Percentiles rank a stretch among this genome's conserved stretches.
These are phyloP conservation scores for Salvia sclarea DNA, from an alignment of 305 asterid species.

Conservation along the genomic window DNA sequence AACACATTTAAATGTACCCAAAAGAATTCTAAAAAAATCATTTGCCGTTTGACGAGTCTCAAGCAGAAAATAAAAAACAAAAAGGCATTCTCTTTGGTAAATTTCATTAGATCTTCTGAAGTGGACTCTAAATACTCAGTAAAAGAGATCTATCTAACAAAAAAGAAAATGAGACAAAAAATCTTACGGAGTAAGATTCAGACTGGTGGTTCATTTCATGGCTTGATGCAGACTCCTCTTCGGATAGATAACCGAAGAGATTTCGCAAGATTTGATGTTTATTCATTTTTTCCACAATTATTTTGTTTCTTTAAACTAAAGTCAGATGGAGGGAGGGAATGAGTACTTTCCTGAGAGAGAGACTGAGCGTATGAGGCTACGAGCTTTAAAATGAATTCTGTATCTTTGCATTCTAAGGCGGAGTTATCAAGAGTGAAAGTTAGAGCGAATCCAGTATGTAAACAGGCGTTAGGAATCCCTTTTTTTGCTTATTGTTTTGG, in stretches of 20 bases:
- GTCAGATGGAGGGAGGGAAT: background rate
- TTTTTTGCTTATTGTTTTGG: background rate
- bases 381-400: background rate
- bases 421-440: background rate
- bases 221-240: constrained; percentile 7
- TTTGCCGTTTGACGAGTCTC: background rate
- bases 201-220: constrained; percentile 9
- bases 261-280: background rate
- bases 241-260: constrained; percentile 3
- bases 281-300: background rate
- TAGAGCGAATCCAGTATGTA: background rate
- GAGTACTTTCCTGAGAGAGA: background rate
- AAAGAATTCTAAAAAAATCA: background rate
- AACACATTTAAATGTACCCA: background rate
- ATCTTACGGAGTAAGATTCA: background rate
- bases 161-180: background rate
- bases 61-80: background rate
- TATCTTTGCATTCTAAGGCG: background rate
- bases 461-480: background rate
- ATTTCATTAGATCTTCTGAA: background rate
- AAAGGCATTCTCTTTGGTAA: background rate
- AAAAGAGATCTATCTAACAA: background rate
- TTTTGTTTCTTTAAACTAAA: too few relatives aligned
- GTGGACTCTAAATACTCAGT: background rate
- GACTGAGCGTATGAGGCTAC: background rate